These are phyloP conservation scores for Solanum gandarillasii DNA, from an alignment of 257 asterid species.

Conservation along the genomic window DNA sequence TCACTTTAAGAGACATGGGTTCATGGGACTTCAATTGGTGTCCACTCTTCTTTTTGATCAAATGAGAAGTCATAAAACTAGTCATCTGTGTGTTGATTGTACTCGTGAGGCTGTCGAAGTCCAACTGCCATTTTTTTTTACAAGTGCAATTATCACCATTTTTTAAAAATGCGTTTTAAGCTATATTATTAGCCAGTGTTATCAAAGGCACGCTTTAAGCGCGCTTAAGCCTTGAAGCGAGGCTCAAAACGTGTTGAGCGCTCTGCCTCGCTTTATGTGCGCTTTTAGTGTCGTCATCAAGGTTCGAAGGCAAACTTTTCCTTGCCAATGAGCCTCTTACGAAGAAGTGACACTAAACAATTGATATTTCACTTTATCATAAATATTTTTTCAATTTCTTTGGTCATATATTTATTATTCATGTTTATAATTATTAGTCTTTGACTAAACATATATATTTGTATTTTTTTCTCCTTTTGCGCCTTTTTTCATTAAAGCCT, in stretches of 20 bases:
- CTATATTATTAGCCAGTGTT: neutral
- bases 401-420: no score
- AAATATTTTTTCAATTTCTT: no score
- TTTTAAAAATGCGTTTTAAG: neutral
- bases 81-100: neutral
- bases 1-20: neutral
- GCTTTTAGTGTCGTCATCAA: neutral
- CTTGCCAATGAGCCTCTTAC: neutral
- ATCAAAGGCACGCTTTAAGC: neutral
- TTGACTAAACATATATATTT: neutral
- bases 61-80: neutral
- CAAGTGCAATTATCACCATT: neutral
- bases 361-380: neutral
- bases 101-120: neutral
- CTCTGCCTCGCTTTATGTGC: neutral
- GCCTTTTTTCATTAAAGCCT: neutral
- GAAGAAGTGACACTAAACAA: neutral
- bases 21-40: neutral
- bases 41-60: neutral
- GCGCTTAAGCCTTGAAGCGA: neutral
- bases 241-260: neutral
- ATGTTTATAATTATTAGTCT: no score
- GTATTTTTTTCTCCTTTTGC: neutral
- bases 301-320: neutral
- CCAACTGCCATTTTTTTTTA: neutral